Evolutionary conservation across 2,329 filamentous ascomycete species (phyloP), one percentile per base, ranked within the genome.

Genomic region (Arthrobotrys musiformis): DNA sequence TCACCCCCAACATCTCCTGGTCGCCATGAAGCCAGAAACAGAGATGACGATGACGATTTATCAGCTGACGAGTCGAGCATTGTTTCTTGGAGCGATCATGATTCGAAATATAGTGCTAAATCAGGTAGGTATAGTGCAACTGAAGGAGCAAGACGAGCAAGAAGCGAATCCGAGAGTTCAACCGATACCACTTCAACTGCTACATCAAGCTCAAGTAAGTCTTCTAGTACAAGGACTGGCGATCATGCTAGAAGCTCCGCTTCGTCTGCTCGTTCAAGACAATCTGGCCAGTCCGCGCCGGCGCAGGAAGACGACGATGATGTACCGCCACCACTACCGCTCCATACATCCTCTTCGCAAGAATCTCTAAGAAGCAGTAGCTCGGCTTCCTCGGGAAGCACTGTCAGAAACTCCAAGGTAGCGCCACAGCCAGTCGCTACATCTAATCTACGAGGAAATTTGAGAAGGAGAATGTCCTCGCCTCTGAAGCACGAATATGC

Each of bases 401-500:
- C 73, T 2, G 73, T 77, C n/a, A 64, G 52, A 33, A 77, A 72
- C 80, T 81, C 37, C 83, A 48, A 35, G 82, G 77, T 85, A 87
- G 67, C 86, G 87, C 50, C 88, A 90, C 78, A 87, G 85, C 11
- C 87, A 89, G 69, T 85, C 88, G 19, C 86, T 87, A 17, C 87
- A 87, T 5, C 88, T 87, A 0, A 84, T 85, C 19, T 88, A 89
- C 42, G 73, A 24, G 66, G 66, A 19, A 62, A 66, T 19, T 44
- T 77, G 9, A 58, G 61, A 30, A 52, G 73, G 33, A 72, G 63
- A 17, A 91, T 90, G 0, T 98, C 95, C 0, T 99, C 95, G 0
- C 95, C 95, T 0, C 86, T 99, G 60, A 99, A 99, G 85, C 94
- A 98, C 82, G 94, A 99, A 84, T 99, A 97, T 81, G 91, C 94